phyloP scores from a whole-genome alignment of 2,329 filamentous ascomycete species.

The Periconia sp. region DNA sequence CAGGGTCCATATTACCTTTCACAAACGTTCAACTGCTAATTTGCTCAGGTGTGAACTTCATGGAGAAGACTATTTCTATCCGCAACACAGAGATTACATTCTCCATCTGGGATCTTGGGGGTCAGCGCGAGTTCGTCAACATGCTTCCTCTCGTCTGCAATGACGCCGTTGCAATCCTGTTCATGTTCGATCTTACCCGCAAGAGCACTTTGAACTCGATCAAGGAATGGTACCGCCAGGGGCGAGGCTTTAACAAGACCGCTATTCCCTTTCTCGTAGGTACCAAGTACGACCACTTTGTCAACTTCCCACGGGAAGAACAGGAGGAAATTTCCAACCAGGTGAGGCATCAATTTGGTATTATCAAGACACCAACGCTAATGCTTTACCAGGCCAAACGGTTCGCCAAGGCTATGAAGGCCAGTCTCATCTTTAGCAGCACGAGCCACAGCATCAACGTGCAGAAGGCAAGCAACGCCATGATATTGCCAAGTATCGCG shows the following conservation, averaged over 20 bases:
- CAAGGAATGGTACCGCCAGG: slow-evolving; percentile 99
- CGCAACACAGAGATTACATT: slow-evolving; percentile 99
- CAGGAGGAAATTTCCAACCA: slow-evolving; percentile 98
- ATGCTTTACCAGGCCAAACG: slow-evolving; percentile 91
- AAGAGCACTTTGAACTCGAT: slow-evolving; percentile 99
- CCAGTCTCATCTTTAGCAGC: slow-evolving; percentile 96
- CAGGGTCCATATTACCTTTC: background rate
- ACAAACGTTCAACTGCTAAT: slow-evolving; percentile 20
- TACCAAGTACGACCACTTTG: slow-evolving; percentile 99
- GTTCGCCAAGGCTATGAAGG: slow-evolving; percentile 98
- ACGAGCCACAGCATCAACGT: slow-evolving; percentile 99
- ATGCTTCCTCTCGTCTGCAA: slow-evolving; percentile 99
- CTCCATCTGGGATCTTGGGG: slow-evolving; percentile 98
- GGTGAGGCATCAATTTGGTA: no score
- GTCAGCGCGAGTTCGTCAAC: slow-evolving; percentile 98
- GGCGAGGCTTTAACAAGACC: slow-evolving; percentile 98
- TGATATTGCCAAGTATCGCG: slow-evolving; percentile 28
- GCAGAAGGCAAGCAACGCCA: slow-evolving; percentile 77
- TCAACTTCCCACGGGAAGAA: slow-evolving; percentile 96
- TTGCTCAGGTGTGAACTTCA: slow-evolving; percentile 88
- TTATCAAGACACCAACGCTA: no score
- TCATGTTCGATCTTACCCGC: slow-evolving; percentile 98
- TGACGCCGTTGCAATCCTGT: slow-evolving; percentile 95
- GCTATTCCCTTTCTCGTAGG: slow-evolving; percentile 98
- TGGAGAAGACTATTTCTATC: slow-evolving; percentile 99